These are phyloP conservation scores for Fusarium brevicatenulatum DNA, from an alignment of 2,329 filamentous ascomycete genomes.

Conservation along the genomic window DNA sequence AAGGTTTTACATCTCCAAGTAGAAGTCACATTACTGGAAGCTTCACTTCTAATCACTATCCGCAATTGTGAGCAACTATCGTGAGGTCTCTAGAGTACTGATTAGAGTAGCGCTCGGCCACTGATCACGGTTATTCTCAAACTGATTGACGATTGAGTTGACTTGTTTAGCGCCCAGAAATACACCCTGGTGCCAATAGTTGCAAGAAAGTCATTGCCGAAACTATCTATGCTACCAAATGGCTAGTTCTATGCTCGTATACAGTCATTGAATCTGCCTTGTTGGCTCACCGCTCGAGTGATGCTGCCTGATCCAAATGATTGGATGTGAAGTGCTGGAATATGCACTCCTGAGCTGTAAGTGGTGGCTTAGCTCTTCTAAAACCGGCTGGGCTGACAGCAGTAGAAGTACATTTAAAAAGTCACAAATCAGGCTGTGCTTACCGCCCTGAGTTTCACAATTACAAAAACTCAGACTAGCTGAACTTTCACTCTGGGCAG, in stretches of 20 bases:
- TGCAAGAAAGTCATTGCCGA: accelerated
- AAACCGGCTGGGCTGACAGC: accelerated
- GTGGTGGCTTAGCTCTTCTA: neutral
- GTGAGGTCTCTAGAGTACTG: no score
- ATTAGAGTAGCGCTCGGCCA: neutral
- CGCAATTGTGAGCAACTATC: accelerated
- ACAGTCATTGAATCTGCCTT: neutral
- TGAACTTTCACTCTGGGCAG: accelerated
- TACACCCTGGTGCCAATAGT: no score
- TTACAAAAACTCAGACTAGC: neutral
- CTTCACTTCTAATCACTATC: neutral
- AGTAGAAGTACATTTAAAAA: neutral
- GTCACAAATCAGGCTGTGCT: conserved; percentile 5
- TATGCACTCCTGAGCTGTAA: accelerated
- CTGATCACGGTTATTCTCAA: neutral
- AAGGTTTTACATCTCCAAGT: neutral
- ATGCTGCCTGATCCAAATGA: neutral
- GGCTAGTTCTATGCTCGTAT: accelerated
- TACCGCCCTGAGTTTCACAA: neutral
- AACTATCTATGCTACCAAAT: no score
- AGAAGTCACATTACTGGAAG: neutral
- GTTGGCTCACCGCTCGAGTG: neutral
- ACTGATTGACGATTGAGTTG: no score
- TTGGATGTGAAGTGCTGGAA: neutral
- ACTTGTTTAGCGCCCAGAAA: no score